Percentiles rank a stretch among this genome's conserved stretches.
phyloP scores from a whole-genome alignment of 768 basidiomycete genomes.

The Russula earlei region DNA sequence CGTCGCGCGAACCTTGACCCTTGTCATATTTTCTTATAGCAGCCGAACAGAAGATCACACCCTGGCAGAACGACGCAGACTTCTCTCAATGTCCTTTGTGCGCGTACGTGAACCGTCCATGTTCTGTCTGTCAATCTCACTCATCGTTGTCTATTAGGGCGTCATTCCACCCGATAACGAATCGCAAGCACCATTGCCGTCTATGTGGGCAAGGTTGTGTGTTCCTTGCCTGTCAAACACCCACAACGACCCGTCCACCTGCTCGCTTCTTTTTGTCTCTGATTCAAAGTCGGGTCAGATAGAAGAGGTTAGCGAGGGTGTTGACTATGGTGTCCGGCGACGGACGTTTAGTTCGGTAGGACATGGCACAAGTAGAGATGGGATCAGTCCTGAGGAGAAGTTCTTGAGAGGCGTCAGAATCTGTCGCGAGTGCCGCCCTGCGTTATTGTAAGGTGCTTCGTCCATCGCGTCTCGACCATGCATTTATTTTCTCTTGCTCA shows the following conservation, averaged over 20 bases:
- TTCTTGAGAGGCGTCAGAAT: slow-evolving; percentile 84
- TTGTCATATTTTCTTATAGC: slow-evolving; percentile 29
- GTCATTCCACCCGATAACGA: slow-evolving; percentile 82
- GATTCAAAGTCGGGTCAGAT: slow-evolving; percentile 68
- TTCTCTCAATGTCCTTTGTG: slow-evolving; percentile 83
- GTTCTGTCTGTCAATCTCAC: not conserved
- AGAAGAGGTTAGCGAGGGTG: slow-evolving; percentile 76
- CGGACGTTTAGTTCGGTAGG: slow-evolving; percentile 28
- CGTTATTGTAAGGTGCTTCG: slow-evolving; percentile 55
- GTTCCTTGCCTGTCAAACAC: slow-evolving; percentile 72
- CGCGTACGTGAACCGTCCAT: slow-evolving; percentile 40
- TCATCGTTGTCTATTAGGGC: slow-evolving; percentile 31
- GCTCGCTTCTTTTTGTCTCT: slow-evolving; percentile 80
- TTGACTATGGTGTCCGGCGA: slow-evolving; percentile 71
- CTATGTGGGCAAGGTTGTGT: slow-evolving; percentile 88
- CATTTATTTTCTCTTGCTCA: slow-evolving; percentile 25
- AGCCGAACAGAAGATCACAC: slow-evolving; percentile 87
- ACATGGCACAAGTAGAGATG: slow-evolving; percentile 25
- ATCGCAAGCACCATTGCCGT: slow-evolving; percentile 94
- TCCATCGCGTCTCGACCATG: not conserved
- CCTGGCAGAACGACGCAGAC: slow-evolving; percentile 80
- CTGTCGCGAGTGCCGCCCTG: slow-evolving; percentile 74
- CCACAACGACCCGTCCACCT: slow-evolving; percentile 56
- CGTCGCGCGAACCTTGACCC: not conserved
- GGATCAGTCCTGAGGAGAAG: slow-evolving; percentile 57